A percentile compares a stretch with the other conserved stretches of the same genome.
Conservation (phyloP, 2,329 filamentous ascomycete species). For the Sclerotinia subarctica region DNA sequence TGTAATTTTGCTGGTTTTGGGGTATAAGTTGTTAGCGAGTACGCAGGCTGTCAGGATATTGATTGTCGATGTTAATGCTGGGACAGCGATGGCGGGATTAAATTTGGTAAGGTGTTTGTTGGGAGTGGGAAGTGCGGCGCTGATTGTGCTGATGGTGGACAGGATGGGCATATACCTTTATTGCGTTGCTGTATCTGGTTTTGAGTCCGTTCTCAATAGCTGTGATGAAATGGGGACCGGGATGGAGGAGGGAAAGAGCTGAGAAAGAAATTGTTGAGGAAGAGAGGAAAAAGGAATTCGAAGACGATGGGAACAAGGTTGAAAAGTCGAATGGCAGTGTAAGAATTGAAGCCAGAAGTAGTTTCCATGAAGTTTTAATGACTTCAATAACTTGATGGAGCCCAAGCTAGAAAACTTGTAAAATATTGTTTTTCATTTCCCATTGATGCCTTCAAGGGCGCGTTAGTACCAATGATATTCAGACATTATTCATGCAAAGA, state of each 20-base stretch:
- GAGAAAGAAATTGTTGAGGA: constrained; percentile 27
- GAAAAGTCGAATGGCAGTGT: no score
- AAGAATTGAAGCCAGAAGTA: background rate
- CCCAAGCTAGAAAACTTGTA: background rate
- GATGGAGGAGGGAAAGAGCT: constrained; percentile 43
- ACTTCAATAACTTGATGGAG: background rate
- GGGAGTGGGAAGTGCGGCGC: constrained; percentile 51
- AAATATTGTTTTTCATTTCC: background rate
- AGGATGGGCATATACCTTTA: constrained; percentile 51
- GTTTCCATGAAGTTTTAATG: background rate
- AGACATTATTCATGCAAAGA: no score
- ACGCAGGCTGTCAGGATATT: constrained; percentile 51
- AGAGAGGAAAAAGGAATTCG: constrained; percentile 11
- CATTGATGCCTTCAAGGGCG: no score
- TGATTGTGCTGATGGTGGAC: constrained; percentile 51
- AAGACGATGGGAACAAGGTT: background rate
- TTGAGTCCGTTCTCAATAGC: constrained; percentile 43
- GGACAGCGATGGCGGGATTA: constrained; percentile 53
- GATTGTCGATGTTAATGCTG: constrained; percentile 55
- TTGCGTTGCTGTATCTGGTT: constrained; percentile 45
- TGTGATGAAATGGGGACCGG: constrained; percentile 44
- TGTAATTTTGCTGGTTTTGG: constrained; percentile 47
- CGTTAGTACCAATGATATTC: no score
- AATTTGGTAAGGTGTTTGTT: constrained; percentile 55
- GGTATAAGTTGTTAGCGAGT: constrained; percentile 51